Base-by-base conservation (phyloP, 192 early-diverging fungal species). In the Dispira parvispora region DNA sequence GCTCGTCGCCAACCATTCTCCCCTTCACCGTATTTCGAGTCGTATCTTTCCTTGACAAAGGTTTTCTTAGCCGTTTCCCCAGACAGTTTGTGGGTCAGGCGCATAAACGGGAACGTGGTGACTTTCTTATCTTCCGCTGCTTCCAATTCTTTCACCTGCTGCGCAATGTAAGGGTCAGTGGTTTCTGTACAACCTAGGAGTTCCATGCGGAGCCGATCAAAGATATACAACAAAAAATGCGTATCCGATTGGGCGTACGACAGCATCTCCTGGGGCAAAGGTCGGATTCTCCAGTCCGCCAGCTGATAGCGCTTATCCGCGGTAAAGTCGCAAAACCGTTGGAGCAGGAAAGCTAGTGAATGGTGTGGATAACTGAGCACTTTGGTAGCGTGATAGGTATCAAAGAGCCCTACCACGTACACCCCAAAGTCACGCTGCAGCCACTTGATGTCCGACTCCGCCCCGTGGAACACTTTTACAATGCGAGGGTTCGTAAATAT, bases 241-340 rank as follows among this genome's bases (percentile, higher is more conserved):
- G 96, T 98, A 72, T 99, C 96, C 12, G 81, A 77, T 14, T 91
- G 81, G 0, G 96, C 96, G 69, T 99, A 99, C 16, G 71, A 69
- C 62, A 92, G 54, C 94, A 99, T 94, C 65, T 97, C 95, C 14
- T 68, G 66, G 3, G 96, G 89, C 16, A 99, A 60, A 8, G 96
- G 96, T n/a, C 94, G 76, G 62, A 97, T 87, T 65, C 96, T 75
- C 96, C 96, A 99, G 72, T 99, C 96, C 20, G 93, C 94, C 55
- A 91, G 68, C 75, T 99, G 96, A 71, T 89, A 96, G 67, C 80
- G 76, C 65, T 99, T 99, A 72, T 99, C 89, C 0, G 92, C 84
- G 49, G 82, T 78, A 25, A 87, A 80, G 21, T 79, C 65, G 69
- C 90, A 90, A 68, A 91, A 95, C 20, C 72, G 64, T 45, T 85